Percentiles rank a stretch among this genome's conserved stretches.
phyloP scores from a whole-genome alignment of 208 protist genomes.

The Herpetomonas samuelpessoai region DNA sequence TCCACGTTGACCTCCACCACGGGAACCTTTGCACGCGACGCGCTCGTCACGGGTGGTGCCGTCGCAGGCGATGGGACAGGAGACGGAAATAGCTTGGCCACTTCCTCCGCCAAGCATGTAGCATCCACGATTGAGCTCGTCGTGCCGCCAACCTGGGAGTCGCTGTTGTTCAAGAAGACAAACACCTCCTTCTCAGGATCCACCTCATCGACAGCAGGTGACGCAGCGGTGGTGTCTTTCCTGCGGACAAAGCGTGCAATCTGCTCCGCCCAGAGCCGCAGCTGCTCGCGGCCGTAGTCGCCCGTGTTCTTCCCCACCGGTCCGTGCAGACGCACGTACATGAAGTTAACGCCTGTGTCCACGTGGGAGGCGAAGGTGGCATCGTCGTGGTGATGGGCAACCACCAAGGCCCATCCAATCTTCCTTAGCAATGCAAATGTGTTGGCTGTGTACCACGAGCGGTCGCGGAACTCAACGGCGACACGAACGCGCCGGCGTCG shows the following conservation, averaged over 20 bases:
- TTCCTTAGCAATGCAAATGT: slow-evolving; percentile 43
- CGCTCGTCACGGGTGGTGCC: not conserved
- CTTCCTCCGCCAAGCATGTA: slow-evolving; percentile 46
- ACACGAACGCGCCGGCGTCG: slow-evolving; percentile 34
- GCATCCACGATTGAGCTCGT: slow-evolving; percentile 78
- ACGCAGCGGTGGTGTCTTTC: not conserved
- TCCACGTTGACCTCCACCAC: not conserved
- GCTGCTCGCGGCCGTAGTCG: slow-evolving; percentile 57
- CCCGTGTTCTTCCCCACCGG: slow-evolving; percentile 42
- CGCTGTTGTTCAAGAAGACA: slow-evolving; percentile 79
- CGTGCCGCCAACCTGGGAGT: slow-evolving; percentile 61
- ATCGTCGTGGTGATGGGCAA: slow-evolving; percentile 58
- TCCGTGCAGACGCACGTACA: slow-evolving; percentile 75
- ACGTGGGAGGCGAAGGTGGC: slow-evolving; percentile 41
- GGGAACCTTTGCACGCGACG: not conserved
- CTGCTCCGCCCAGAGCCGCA: slow-evolving; percentile 65
- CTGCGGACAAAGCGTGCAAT: slow-evolving; percentile 36
- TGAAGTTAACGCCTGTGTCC: slow-evolving; percentile 55
- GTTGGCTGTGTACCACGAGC: slow-evolving; percentile 55
- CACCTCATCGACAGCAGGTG: not conserved
- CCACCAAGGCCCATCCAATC: slow-evolving; percentile 62
- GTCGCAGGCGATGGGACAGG: too few relatives aligned
- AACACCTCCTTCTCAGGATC: slow-evolving; percentile 39
- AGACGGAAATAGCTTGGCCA: too few relatives aligned
- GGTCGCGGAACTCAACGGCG: slow-evolving; percentile 72